These are phyloP conservation scores for Yamadazyma triangularis DNA, from an alignment of 1,139 yeast genomes.

Conservation along the genomic window DNA sequence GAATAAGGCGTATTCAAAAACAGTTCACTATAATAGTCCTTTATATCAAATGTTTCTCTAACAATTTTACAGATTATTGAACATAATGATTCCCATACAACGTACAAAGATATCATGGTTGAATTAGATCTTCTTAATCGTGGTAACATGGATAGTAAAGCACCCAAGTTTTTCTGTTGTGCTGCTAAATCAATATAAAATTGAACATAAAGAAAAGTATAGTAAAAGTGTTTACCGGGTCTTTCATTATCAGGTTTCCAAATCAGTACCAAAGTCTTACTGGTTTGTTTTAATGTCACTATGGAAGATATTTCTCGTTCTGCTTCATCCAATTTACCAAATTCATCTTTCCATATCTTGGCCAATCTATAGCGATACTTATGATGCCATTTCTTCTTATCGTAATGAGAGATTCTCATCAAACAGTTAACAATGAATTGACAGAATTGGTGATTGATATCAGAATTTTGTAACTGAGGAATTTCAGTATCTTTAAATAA, in stretches of 20 bases:
- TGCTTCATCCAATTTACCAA: slow-evolving; percentile 51
- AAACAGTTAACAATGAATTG: slow-evolving; percentile 23
- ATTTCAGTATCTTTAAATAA: slow-evolving; percentile 5
- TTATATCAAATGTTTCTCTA: slow-evolving; percentile 42
- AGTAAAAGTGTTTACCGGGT: slow-evolving; percentile 89
- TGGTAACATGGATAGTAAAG: slow-evolving; percentile 57
- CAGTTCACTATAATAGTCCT: slow-evolving; percentile 49
- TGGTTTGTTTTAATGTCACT: slow-evolving; percentile 62
- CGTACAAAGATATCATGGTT: slow-evolving; percentile 59
- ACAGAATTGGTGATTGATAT: slow-evolving; percentile 22
- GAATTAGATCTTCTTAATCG: slow-evolving; percentile 73
- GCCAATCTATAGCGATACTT: slow-evolving; percentile 78
- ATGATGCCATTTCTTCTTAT: slow-evolving; percentile 91
- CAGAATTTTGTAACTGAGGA: slow-evolving; percentile 5
- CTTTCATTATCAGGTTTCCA: slow-evolving; percentile 94
- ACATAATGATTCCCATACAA: slow-evolving; percentile 62
- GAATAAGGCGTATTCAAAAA: slow-evolving; percentile 46
- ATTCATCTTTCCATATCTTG: slow-evolving; percentile 50
- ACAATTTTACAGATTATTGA: slow-evolving; percentile 46
- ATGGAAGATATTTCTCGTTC: slow-evolving; percentile 58
- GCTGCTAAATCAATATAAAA: slow-evolving; percentile 59
- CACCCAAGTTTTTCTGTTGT: slow-evolving; percentile 51
- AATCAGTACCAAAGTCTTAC: slow-evolving; percentile 72
- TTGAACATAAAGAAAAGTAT: slow-evolving; percentile 64
- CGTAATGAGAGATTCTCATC: slow-evolving; percentile 44